Base-by-base conservation (phyloP, 2,329 filamentous ascomycete genomes). In the Colletotrichum abscissum region DNA sequence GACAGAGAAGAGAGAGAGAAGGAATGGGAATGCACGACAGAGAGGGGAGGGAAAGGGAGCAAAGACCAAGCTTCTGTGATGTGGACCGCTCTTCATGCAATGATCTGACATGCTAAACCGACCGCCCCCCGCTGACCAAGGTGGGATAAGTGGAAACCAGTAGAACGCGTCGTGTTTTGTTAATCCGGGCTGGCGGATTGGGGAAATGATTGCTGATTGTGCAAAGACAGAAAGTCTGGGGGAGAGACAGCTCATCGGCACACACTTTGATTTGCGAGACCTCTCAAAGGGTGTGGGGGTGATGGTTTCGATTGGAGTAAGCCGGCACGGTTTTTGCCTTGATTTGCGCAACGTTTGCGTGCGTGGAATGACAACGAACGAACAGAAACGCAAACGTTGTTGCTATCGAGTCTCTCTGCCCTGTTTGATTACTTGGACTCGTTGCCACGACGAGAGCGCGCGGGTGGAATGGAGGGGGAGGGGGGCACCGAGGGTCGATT, bases 61-160 rank as follows among this genome's bases (percentile, higher is more conserved):
- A 22, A 63, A 52, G 42, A 63, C 54, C 58, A 72, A 72, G 69
- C 69, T 72, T 72, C 69, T 58, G 49, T 59, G 58, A 8, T 16
- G 60, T 72, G 69, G 65, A 26, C 28, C 59, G 26, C 33, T 8
- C 42, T 58, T 72, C 69, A 63, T 72, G 69, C 65, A 63, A 63
- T 63, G 69, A 69, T 72, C 69, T 72, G 69, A 69, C 69, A 69
- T 72, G 42, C 42, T 49, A 49, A 49, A 49, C 42, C 19, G 38
- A 42, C 59, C 65, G 64, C 58, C 54, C 49, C 49, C 49, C 54
- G 69, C 66, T 63, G 66, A 55, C 59, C 69, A 69, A 58, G 35
- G 49, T 49, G 62, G 42, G 35, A 54, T 57, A 24, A 49, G 28
- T 11, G 62, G n/a, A 9, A 28, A 9, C 22, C 62, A 38, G 28